Evolutionary conservation across 768 basidiomycete species (phyloP), one percentile per base, ranked within the genome.

Genomic region (Suillus spraguei): DNA sequence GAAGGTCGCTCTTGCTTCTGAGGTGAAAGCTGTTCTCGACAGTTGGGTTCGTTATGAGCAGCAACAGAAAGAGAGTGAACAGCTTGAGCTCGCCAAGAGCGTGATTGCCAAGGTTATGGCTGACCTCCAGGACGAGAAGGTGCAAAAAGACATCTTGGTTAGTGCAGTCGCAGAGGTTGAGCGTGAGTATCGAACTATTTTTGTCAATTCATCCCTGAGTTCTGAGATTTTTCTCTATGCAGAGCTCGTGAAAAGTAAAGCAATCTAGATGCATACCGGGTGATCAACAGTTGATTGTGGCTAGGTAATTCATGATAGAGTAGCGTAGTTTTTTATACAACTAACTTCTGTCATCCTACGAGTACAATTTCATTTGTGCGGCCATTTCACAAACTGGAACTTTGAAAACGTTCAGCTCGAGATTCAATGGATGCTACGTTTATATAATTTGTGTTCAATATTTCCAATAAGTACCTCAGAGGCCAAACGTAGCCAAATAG

Each of bases 11-110:
- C 80, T 99, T 72, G 88, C 95, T 36, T 67, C 91, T 50, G 97
- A 99, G 81, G 81, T 98, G 73, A 99, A 98, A 81, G 71, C 89
- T 36, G 96, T 99, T 46, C 87, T 99, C 62, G 97, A 99, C 83
- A 93, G 92, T 76, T 97, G 96, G 96, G 97, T 95, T 63, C 92
- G 97, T 74, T 95, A 89, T 79, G 97, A 99, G 83, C 96, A 97
- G 74, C 94, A 96, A 76, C 83, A 87, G 74, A 95, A 97, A 83
- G 96, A 99, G 83, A 91, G 86, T 72, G 95, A 99, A 81, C 97
- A 99, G 85, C 84, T 88, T 38, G 92, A 94, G 59, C 88, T 99
- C 63, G 90, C 95, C 67, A 88, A 90, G 84, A 80, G 82, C 59
- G 91, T 99, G 74, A 92, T 97, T 70, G 86, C 88, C 63, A 94